phyloP scores from a whole-genome alignment of 169 alveolate species.

The Plasmodium inui region DNA sequence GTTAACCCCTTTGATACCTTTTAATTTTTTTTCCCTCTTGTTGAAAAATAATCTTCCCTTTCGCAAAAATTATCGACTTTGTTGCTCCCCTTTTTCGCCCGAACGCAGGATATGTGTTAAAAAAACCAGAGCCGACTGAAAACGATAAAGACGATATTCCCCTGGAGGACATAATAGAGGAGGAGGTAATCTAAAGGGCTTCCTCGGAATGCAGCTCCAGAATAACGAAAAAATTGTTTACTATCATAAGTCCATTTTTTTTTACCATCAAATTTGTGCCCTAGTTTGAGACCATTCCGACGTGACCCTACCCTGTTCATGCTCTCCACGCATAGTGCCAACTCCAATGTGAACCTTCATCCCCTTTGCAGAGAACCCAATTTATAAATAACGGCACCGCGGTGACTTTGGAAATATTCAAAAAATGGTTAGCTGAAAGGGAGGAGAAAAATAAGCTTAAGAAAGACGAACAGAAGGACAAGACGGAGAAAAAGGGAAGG shows the following conservation, averaged over 20 bases:
- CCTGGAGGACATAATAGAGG: constrained; percentile 94
- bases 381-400: constrained; percentile 85
- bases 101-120: constrained; percentile 79
- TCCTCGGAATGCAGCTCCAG: background rate
- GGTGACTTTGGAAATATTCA: constrained; percentile 93
- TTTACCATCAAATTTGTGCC: background rate
- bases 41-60: background rate
- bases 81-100: background rate
- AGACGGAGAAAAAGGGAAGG: constrained; percentile 81
- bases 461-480: constrained; percentile 85
- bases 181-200: constrained; percentile 86
- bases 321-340: background rate
- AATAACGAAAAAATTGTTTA: background rate
- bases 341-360: background rate
- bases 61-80: background rate
- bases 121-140: constrained; percentile 68
- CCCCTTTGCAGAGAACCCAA: constrained; percentile 10
- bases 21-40: background rate
- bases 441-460: constrained; percentile 86
- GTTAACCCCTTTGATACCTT: background rate
- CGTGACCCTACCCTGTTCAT: background rate
- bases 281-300: background rate
- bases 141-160: constrained; percentile 89
- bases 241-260: background rate
- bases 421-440: constrained; percentile 85